These are phyloP conservation scores for Pyricularia sp. DNA, from an alignment of 2,329 filamentous ascomycete genomes.

Conservation along the genomic window DNA sequence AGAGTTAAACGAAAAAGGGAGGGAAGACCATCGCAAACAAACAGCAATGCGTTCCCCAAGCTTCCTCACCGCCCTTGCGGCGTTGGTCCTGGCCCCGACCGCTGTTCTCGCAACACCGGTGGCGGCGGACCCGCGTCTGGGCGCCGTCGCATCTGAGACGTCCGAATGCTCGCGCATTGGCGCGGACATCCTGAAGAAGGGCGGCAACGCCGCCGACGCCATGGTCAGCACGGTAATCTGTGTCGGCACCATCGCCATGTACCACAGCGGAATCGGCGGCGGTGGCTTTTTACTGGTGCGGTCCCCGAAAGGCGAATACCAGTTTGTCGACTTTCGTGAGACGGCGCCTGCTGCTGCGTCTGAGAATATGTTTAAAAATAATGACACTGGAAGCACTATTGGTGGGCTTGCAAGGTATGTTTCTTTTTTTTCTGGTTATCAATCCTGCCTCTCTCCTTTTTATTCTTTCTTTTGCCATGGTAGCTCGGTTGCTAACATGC, in stretches of 20 bases:
- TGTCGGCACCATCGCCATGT: constrained; percentile 50
- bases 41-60: background rate
- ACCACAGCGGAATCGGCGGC: constrained; percentile 59
- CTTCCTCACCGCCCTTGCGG: background rate
- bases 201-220: constrained; percentile 56
- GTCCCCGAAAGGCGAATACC: constrained; percentile 50
- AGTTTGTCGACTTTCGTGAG: constrained; percentile 77
- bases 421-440: constrained; percentile 12
- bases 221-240: constrained; percentile 52
- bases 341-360: constrained; percentile 67
- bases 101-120: background rate
- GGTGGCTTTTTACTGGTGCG: constrained; percentile 71
- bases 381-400: constrained; percentile 47
- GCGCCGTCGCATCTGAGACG: constrained; percentile 50
- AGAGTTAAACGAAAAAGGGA: background rate
- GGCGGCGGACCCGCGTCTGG: constrained; percentile 18
- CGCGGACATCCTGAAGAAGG: constrained; percentile 38
- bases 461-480: background rate
- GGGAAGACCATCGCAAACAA: background rate
- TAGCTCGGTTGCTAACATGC: background rate
- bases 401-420: constrained; percentile 60
- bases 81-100: background rate
- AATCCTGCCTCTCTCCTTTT: too few relatives aligned
- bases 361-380: constrained; percentile 68
- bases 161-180: constrained; percentile 47